Conservation (phyloP, 2,329 filamentous ascomycete species). For the Ascochyta lentis region DNA sequence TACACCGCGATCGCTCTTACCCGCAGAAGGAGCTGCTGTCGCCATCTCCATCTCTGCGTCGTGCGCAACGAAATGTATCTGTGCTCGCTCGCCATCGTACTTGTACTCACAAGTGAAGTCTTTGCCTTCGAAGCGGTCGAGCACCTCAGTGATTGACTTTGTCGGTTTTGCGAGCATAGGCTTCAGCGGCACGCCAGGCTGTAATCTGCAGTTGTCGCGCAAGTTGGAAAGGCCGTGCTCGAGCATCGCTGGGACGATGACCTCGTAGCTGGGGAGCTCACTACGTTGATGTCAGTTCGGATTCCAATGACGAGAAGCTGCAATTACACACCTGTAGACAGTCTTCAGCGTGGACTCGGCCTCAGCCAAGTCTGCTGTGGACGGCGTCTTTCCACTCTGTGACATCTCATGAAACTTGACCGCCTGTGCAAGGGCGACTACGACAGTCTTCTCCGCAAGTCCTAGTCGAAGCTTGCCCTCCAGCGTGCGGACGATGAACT, state of each 20-base stretch:
- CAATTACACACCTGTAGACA: constrained; percentile 73
- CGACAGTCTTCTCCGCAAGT: constrained; percentile 87
- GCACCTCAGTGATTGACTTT: constrained; percentile 95
- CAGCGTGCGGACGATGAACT: constrained; percentile 89
- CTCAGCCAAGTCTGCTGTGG: constrained; percentile 77
- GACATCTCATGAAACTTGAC: constrained; percentile 82
- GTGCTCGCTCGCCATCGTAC: constrained; percentile 97
- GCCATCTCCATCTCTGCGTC: constrained; percentile 75
- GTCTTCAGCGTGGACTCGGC: constrained; percentile 87
- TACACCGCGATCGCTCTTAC: constrained; percentile 74
- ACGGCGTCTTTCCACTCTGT: constrained; percentile 72
- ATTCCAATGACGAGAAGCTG: too few relatives aligned
- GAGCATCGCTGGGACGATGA: constrained; percentile 89
- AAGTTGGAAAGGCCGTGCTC: constrained; percentile 85
- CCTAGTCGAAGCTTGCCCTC: constrained; percentile 94
- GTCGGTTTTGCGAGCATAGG: constrained; percentile 99
- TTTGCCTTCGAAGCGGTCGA: constrained; percentile 94
- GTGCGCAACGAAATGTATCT: constrained; percentile 94
- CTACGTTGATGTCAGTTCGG: constrained; percentile 59
- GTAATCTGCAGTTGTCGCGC: constrained; percentile 84
- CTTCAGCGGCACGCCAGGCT: constrained; percentile 92
- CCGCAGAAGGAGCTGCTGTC: constrained; percentile 62
- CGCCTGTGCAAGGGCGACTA: constrained; percentile 89
- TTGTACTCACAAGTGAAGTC: constrained; percentile 99
- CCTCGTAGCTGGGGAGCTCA: constrained; percentile 92